Percentiles rank a stretch among this genome's conserved stretches.
Conservation (phyloP, 192 early-diverging fungal genomes). For the Coemansia sp. region DNA sequence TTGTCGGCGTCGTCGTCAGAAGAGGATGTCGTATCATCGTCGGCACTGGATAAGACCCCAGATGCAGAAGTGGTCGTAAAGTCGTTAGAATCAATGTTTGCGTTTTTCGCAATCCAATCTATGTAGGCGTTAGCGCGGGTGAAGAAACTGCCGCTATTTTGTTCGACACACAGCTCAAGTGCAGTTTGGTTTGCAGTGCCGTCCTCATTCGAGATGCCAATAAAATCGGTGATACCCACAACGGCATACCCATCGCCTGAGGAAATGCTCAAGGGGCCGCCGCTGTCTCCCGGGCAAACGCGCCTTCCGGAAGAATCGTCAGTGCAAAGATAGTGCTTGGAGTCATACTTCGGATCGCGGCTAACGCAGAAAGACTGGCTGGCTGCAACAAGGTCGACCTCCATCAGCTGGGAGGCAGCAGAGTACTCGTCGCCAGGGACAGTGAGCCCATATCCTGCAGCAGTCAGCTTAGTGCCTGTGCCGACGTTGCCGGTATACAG, state of each 20-base stretch:
- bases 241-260: slow-evolving; percentile 10
- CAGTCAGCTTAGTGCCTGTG: slow-evolving; percentile 5
- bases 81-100: not conserved
- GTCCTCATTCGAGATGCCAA: slow-evolving; percentile 24
- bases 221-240: slow-evolving; percentile 35
- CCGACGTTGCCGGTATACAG: slow-evolving; percentile 8
- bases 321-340: slow-evolving; percentile 34
- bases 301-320: slow-evolving; percentile 33
- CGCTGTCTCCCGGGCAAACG: slow-evolving; percentile 49
- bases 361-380: slow-evolving; percentile 12
- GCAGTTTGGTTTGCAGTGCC: slow-evolving; percentile 25
- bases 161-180: slow-evolving; percentile 23
- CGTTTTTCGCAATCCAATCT: slow-evolving; percentile 27
- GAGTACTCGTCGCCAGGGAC: slow-evolving; percentile 3
- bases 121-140: slow-evolving; percentile 32
- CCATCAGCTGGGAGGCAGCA: slow-evolving; percentile 19
- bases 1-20: too few relatives aligned
- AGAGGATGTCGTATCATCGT: not conserved
- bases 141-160: slow-evolving; percentile 26
- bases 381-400: slow-evolving; percentile 17
- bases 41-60: not conserved
- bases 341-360: slow-evolving; percentile 7
- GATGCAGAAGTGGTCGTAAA: slow-evolving; percentile 5
- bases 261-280: slow-evolving; percentile 32
- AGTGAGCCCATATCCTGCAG: slow-evolving; percentile 43